Conservation (phyloP, 2,329 filamentous ascomycete genomes). For the Monosporascus sp. region DNA sequence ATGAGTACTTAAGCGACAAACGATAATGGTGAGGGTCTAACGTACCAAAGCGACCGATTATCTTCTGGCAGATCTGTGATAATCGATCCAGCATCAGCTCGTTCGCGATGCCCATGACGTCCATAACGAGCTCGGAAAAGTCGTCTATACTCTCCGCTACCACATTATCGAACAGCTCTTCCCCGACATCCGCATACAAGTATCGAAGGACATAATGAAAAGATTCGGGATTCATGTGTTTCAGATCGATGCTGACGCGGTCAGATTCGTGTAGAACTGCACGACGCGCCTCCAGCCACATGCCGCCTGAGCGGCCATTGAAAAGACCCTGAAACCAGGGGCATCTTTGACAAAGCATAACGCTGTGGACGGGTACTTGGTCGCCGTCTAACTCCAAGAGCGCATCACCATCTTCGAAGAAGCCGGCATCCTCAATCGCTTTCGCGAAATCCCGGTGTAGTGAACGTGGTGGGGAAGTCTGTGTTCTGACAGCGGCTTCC, state of each 20-base stretch:
- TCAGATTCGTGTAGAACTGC: slow-evolving; percentile 38
- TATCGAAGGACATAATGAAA: slow-evolving; percentile 77
- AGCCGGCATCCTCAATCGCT: slow-evolving; percentile 63
- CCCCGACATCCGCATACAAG: slow-evolving; percentile 77
- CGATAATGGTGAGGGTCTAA: background rate
- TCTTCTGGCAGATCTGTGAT: slow-evolving; percentile 80
- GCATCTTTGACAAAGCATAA: slow-evolving; percentile 74
- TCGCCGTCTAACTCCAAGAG: slow-evolving; percentile 71
- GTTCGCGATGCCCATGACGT: slow-evolving; percentile 84
- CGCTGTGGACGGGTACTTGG: slow-evolving; percentile 70
- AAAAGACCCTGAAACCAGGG: slow-evolving; percentile 92
- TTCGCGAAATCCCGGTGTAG: slow-evolving; percentile 65
- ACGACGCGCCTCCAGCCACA: slow-evolving; percentile 74
- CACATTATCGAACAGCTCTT: slow-evolving; percentile 75
- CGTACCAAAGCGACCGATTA: slow-evolving; percentile 66
- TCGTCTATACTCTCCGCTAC: slow-evolving; percentile 69
- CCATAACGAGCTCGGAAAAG: slow-evolving; percentile 83
- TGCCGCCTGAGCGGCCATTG: slow-evolving; percentile 76
- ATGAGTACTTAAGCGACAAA: slow-evolving; percentile 20
- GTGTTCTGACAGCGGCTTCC: slow-evolving; percentile 72
- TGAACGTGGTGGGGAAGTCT: slow-evolving; percentile 58
- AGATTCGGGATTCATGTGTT: slow-evolving; percentile 66
- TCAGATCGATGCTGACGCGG: slow-evolving; percentile 69
- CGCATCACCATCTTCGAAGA: slow-evolving; percentile 76
- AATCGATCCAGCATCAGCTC: slow-evolving; percentile 93